Evolutionary conservation across 2,329 filamentous ascomycete genomes (phyloP).

Genomic region (Aspergillus fumigatiaffinis): DNA sequence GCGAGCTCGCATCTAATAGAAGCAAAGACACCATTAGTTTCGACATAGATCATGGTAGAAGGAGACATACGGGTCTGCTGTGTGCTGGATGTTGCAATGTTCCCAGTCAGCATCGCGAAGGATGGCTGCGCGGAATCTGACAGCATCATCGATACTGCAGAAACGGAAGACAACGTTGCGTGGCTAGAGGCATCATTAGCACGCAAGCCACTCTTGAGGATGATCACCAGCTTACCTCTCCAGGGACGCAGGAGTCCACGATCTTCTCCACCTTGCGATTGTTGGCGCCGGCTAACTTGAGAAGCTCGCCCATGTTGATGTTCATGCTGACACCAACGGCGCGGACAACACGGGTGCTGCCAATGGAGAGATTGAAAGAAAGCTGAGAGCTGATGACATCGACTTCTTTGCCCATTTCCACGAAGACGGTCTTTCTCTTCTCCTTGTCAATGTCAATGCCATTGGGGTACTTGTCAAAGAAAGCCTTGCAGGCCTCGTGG

Average conservation of each 20-base stretch:
- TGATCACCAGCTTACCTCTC: conserved; percentile 34
- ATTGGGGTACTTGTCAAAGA: conserved; percentile 33
- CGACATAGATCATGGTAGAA: neutral
- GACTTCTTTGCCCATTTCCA: conserved; percentile 38
- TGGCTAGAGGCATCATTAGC: conserved; percentile 25
- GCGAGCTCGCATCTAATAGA: conserved; percentile 19
- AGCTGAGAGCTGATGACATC: conserved; percentile 41
- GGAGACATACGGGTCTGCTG: conserved; percentile 39
- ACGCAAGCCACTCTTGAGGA: neutral
- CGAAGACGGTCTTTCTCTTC: conserved; percentile 28
- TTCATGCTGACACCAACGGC: conserved; percentile 41
- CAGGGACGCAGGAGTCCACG: conserved; percentile 36
- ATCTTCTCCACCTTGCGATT: conserved; percentile 46
- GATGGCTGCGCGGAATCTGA: conserved; percentile 42
- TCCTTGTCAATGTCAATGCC: conserved; percentile 34
- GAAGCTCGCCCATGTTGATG: conserved; percentile 34
- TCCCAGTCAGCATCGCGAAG: conserved; percentile 43
- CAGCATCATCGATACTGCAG: conserved; percentile 44
- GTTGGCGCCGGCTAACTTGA: conserved; percentile 35
- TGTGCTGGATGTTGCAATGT: conserved; percentile 42
- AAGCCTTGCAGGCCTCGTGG: conserved; percentile 31
- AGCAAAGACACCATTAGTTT: conserved; percentile 1
- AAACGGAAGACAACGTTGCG: conserved; percentile 48
- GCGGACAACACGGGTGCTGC: conserved; percentile 45
- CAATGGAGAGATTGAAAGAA: conserved; percentile 36